Percentiles rank a stretch among this genome's conserved stretches.
Evolutionary conservation across 495 filamentous ascomycete species (phyloP).

Genomic region (Emericellopsis terricola): DNA sequence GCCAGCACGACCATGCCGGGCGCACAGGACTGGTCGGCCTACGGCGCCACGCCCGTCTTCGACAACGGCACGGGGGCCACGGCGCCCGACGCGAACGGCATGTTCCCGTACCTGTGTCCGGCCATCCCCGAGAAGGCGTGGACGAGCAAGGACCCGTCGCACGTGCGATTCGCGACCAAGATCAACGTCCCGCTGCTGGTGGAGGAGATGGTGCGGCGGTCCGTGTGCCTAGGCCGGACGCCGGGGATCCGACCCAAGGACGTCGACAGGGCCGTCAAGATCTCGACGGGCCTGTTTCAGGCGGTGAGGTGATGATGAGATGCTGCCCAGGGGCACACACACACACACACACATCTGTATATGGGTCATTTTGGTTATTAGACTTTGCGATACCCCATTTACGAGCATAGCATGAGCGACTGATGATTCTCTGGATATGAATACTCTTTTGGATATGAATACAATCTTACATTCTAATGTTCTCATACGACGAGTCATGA

Average conservation of each 20-base stretch:
- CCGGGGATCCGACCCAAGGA: conserved; percentile 42
- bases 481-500: no score
- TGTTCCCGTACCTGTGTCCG: neutral
- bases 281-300: neutral
- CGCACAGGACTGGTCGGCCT: no score
- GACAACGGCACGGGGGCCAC: neutral
- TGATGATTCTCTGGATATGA: no score
- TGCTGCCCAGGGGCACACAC: neutral
- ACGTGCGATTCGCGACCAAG: conserved; percentile 1
- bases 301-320: neutral
- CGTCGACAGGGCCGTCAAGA: conserved; percentile 29
- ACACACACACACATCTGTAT: no score
- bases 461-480: neutral
- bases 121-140: conserved; percentile 7
- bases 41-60: neutral
- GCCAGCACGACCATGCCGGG: no score
- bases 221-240: conserved; percentile 40
- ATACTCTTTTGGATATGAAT: neutral
- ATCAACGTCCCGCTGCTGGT: neutral
- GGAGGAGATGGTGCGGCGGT: conserved; percentile 15
- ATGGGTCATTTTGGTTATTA: no score
- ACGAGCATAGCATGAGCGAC: no score
- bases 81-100: neutral
- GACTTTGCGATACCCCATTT: no score
- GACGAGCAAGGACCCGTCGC: conserved; percentile 10